These are phyloP conservation scores for Sporothrix euskadiensis DNA, from an alignment of 2,329 filamentous ascomycete genomes.

Conservation along the genomic window DNA sequence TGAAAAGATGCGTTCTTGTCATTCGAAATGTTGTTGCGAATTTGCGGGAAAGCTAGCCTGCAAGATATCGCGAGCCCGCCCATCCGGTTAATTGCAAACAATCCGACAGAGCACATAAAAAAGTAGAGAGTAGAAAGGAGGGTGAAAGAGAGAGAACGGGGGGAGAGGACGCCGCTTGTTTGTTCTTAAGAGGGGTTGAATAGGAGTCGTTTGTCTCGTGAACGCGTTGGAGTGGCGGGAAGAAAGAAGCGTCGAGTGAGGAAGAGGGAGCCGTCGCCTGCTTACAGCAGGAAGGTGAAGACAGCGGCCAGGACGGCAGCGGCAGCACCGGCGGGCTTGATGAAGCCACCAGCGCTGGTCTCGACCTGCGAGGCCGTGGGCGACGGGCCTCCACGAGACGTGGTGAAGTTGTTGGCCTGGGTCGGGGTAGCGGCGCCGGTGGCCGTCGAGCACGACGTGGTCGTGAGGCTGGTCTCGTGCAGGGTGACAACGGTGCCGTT, in stretches of 20 bases:
- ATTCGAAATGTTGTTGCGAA: slow-evolving; percentile 22
- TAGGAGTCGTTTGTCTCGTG: slow-evolving; percentile 31
- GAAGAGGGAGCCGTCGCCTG: background rate
- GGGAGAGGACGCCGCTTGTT: slow-evolving; percentile 25
- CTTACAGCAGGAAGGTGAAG: slow-evolving; percentile 36
- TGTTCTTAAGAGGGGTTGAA: slow-evolving; percentile 8
- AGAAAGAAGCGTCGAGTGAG: background rate
- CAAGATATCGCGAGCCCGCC: slow-evolving; percentile 24
- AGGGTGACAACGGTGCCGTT: slow-evolving; percentile 31
- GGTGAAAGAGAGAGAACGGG: background rate
- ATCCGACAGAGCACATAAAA: slow-evolving; percentile 32
- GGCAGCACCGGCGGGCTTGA: slow-evolving; percentile 39
- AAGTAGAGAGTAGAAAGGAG: background rate
- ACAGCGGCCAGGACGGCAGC: slow-evolving; percentile 37
- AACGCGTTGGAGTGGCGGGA: slow-evolving; percentile 31
- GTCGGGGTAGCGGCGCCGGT: background rate
- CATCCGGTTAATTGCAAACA: slow-evolving; percentile 24
- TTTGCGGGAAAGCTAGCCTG: slow-evolving; percentile 20
- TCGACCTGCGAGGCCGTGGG: slow-evolving; percentile 33
- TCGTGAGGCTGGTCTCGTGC: slow-evolving; percentile 32
- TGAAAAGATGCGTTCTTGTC: slow-evolving; percentile 24
- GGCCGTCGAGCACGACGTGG: slow-evolving; percentile 23
- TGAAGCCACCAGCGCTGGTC: slow-evolving; percentile 38
- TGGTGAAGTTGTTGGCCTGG: slow-evolving; percentile 28
- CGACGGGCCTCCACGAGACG: slow-evolving; percentile 28